A percentile compares a stretch with the other conserved stretches of the same genome.
These are phyloP conservation scores for Pseudovirgaria hyperparasitica DNA, from an alignment of 2,329 filamentous ascomycete genomes.

Conservation along the genomic window DNA sequence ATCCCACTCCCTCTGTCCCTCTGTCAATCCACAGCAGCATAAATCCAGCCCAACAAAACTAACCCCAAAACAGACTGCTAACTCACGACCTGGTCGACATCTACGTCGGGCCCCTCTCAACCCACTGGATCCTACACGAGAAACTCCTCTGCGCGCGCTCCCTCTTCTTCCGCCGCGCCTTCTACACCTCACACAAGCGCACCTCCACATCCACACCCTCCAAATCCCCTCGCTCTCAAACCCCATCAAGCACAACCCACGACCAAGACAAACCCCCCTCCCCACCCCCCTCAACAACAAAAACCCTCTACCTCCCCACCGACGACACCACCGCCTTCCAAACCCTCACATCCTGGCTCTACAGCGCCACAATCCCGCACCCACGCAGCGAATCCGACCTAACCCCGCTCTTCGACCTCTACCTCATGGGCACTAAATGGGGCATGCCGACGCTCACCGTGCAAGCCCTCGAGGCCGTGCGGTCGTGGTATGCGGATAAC, in stretches of 20 bases:
- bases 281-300: too few species aligned
- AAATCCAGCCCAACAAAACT: too few species aligned
- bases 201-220: slow-evolving; percentile 16
- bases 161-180: slow-evolving; percentile 40
- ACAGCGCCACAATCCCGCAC: slow-evolving; percentile 33
- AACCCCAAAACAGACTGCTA: slow-evolving; percentile 42
- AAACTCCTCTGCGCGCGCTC: slow-evolving; percentile 43
- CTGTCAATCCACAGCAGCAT: too few species aligned
- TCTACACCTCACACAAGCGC: slow-evolving; percentile 26
- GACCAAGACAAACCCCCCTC: too few species aligned
- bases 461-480: slow-evolving; percentile 36
- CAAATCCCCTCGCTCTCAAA: too few species aligned
- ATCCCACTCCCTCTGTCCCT: too few species aligned
- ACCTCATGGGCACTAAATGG: slow-evolving; percentile 42
- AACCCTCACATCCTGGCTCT: slow-evolving; percentile 42
- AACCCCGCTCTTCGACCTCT: slow-evolving; percentile 38
- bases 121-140: slow-evolving; percentile 43
- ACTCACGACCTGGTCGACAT: slow-evolving; percentile 42
- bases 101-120: slow-evolving; percentile 41
- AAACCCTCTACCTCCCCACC: slow-evolving; percentile 36
- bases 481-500: slow-evolving; percentile 39
- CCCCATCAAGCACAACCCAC: too few species aligned
- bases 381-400: slow-evolving; percentile 39
- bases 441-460: slow-evolving; percentile 33
- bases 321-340: slow-evolving; percentile 40